Conservation (phyloP, 352 stramenopile species). For the Aphanomyces stellatus region DNA sequence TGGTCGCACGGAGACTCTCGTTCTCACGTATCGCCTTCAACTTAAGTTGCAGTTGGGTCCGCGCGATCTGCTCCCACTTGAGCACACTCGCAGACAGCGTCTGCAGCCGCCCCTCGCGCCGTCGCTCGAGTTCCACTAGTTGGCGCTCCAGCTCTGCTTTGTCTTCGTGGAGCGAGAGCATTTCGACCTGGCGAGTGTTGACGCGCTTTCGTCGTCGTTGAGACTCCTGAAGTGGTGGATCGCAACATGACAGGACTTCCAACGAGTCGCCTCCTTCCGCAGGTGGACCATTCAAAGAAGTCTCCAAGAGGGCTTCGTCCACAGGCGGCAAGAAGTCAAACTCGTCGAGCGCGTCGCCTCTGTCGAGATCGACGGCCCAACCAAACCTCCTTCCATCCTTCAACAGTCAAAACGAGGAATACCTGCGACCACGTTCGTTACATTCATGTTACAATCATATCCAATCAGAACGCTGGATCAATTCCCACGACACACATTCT, state of each 20-base stretch:
- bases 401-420: no score
- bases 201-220: not conserved
- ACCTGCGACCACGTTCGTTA: no score
- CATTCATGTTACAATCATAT: no score
- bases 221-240: not conserved
- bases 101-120: not conserved
- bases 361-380: not conserved
- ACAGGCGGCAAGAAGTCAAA: not conserved
- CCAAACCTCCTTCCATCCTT: no score
- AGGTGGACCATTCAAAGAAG: not conserved
- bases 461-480: no score
- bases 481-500: no score
- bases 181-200: not conserved
- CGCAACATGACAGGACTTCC: not conserved
- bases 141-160: not conserved
- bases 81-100: not conserved
- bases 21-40: conserved; percentile 1
- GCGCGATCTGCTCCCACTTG: conserved; percentile 5
- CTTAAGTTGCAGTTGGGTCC: not conserved
- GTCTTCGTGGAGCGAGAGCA: not conserved
- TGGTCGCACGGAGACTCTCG: not conserved
- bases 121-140: not conserved
- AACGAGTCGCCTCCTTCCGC: no score
- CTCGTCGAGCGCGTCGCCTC: not conserved
- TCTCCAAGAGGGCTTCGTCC: not conserved